Percentiles rank a stretch among this genome's conserved stretches.
phyloP scores from a whole-genome alignment of 495 filamentous ascomycete species.

The Zalerion maritima region DNA sequence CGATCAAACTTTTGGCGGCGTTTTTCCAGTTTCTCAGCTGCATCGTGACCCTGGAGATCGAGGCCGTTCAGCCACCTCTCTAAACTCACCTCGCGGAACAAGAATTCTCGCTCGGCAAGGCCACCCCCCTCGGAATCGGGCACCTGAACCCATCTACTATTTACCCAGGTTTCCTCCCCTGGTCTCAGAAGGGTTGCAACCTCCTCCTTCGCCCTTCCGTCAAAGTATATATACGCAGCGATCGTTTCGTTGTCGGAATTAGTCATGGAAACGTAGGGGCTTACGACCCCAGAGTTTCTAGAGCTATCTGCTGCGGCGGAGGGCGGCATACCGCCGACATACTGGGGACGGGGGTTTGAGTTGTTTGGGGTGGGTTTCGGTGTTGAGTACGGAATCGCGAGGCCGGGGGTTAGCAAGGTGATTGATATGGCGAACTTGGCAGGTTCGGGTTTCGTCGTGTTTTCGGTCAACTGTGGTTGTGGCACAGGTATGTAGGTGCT shows the following conservation, averaged over 20 bases:
- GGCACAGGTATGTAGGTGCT: slow-evolving; percentile 94
- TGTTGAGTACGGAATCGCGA: slow-evolving; percentile 78
- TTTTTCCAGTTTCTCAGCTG: slow-evolving; percentile 72
- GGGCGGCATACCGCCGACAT: slow-evolving; percentile 52
- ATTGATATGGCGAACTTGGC: slow-evolving; percentile 95
- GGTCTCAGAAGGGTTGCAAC: slow-evolving; percentile 85
- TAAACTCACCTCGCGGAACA: slow-evolving; percentile 93
- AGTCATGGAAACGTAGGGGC: slow-evolving; percentile 78
- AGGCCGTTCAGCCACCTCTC: slow-evolving; percentile 92
- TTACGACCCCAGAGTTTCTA: slow-evolving; percentile 43
- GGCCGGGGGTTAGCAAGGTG: slow-evolving; percentile 77
- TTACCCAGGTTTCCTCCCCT: slow-evolving; percentile 98
- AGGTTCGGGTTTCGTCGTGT: slow-evolving; percentile 63
- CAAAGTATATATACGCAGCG: slow-evolving; percentile 97
- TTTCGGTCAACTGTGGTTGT: slow-evolving; percentile 58
- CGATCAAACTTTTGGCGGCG: slow-evolving; percentile 79
- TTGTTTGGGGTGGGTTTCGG: slow-evolving; percentile 58
- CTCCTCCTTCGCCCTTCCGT: slow-evolving; percentile 88
- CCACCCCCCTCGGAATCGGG: slow-evolving; percentile 83
- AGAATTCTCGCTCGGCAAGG: slow-evolving; percentile 88
- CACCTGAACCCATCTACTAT: slow-evolving; percentile 92
- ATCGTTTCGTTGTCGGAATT: slow-evolving; percentile 88
- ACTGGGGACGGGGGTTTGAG: slow-evolving; percentile 61
- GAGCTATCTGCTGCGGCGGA: slow-evolving; percentile 22
- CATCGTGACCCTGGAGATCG: slow-evolving; percentile 78